Percentiles rank a stretch among this genome's conserved stretches.
Evolutionary conservation across 2,329 filamentous ascomycete genomes (phyloP).

Genomic region (Talaromyces sp.): DNA sequence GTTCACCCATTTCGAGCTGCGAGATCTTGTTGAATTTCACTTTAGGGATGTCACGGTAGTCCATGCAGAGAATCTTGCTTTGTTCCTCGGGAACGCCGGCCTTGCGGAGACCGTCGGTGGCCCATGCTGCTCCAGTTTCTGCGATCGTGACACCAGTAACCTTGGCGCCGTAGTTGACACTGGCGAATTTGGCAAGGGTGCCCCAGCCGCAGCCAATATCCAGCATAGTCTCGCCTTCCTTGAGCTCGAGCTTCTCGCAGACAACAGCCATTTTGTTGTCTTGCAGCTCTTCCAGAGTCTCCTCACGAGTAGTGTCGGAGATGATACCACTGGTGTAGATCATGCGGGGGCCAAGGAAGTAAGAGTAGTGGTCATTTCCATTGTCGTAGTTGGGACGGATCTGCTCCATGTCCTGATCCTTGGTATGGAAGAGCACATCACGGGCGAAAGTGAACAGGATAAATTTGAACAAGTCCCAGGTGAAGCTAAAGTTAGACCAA

Average conservation of each 20-base stretch:
- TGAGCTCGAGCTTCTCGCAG: slow-evolving; percentile 87
- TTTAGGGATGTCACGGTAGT: slow-evolving; percentile 91
- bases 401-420: slow-evolving; percentile 84
- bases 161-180: slow-evolving; percentile 79
- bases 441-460: slow-evolving; percentile 83
- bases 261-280: slow-evolving; percentile 95
- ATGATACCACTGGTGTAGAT: slow-evolving; percentile 96
- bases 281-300: slow-evolving; percentile 88
- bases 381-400: slow-evolving; percentile 96
- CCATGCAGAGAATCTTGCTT: slow-evolving; percentile 88
- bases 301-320: slow-evolving; percentile 77
- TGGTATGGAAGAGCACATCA: slow-evolving; percentile 86
- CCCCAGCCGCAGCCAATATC: slow-evolving; percentile 98
- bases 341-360: slow-evolving; percentile 98
- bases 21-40: slow-evolving; percentile 84
- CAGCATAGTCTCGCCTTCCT: slow-evolving; percentile 75
- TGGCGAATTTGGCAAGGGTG: slow-evolving; percentile 87
- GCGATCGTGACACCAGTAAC: slow-evolving; percentile 89
- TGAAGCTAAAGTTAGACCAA: slow-evolving; percentile 93
- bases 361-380: slow-evolving; percentile 95
- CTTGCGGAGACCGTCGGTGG: slow-evolving; percentile 79
- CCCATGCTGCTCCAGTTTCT: slow-evolving; percentile 94
- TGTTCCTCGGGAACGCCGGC: slow-evolving; percentile 79
- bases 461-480: slow-evolving; percentile 74
- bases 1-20: slow-evolving; percentile 96